Conservation (phyloP, 352 stramenopile species). For the Pythium insidiosum region DNA sequence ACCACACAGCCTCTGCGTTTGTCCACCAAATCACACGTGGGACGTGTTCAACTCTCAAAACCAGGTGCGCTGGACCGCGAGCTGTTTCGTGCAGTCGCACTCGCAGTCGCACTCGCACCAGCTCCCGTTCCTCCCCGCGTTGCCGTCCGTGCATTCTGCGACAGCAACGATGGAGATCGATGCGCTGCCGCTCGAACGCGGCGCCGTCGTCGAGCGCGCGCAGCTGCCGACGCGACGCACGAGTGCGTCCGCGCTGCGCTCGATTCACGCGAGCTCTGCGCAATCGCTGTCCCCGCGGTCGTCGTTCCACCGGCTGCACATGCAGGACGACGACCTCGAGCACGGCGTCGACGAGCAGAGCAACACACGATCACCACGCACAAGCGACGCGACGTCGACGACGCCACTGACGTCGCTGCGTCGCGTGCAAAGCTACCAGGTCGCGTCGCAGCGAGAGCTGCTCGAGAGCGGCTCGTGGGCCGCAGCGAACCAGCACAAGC, state of each 20-base stretch:
- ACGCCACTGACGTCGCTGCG: constrained; percentile 23
- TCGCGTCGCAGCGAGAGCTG: constrained; percentile 6
- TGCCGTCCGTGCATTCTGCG: too few relatives aligned
- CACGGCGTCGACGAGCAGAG: too few relatives aligned
- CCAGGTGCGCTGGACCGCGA: too few relatives aligned
- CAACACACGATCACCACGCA: too few relatives aligned
- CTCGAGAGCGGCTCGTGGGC: too few relatives aligned
- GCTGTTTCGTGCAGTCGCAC: too few relatives aligned
- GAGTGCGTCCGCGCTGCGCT: constrained; percentile 1
- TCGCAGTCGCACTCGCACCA: too few relatives aligned
- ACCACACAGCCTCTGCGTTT: too few relatives aligned
- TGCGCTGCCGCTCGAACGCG: constrained; percentile 15
- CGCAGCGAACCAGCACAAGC: neutral
- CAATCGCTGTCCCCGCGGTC: constrained; percentile 29
- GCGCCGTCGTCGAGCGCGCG: constrained; percentile 39
- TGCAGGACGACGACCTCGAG: constrained; percentile 11
- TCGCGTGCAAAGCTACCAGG: constrained; percentile 52
- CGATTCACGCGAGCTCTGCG: constrained; percentile 28
- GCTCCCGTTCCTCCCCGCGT: too few relatives aligned
- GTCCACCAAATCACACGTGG: too few relatives aligned
- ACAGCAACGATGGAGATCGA: constrained; percentile 16
- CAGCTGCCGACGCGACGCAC: neutral
- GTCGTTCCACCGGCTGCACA: constrained; percentile 6
- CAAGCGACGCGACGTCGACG: too few relatives aligned
- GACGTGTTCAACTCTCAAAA: too few relatives aligned